These are phyloP conservation scores for Meyerozyma elateridarum DNA, from an alignment of 1,139 yeast species.

Conservation along the genomic window DNA sequence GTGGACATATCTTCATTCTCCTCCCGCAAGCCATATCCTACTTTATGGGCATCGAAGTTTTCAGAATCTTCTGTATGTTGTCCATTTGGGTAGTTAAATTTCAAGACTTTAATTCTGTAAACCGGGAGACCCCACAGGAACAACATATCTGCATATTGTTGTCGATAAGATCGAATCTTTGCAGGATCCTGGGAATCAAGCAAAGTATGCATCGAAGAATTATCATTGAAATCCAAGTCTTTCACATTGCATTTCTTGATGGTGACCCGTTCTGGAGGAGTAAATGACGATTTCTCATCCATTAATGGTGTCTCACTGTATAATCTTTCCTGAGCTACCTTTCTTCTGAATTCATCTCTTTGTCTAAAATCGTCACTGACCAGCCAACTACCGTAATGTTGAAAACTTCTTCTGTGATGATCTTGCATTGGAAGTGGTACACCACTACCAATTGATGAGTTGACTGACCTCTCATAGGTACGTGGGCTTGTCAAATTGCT, in stretches of 20 bases:
- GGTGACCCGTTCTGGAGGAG: conserved; percentile 23
- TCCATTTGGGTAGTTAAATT: conserved; percentile 52
- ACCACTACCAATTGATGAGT: conserved; percentile 1
- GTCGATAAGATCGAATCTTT: conserved; percentile 50
- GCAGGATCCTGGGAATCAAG: conserved; percentile 44
- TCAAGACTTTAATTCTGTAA: conserved; percentile 70
- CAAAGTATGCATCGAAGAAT: conserved; percentile 39
- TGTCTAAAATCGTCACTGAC: conserved; percentile 1
- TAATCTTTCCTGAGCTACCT: conserved; percentile 4
- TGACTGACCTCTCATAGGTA: not conserved
- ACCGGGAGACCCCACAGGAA: conserved; percentile 81
- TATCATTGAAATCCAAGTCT: conserved; percentile 51
- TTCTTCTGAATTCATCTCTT: conserved; percentile 3
- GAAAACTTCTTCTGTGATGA: no score
- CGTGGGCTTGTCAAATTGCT: conserved; percentile 1
- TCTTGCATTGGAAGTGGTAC: no score
- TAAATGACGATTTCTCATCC: no score
- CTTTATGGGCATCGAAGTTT: conserved; percentile 31
- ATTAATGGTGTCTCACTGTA: no score
- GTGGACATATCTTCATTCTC: conserved; percentile 17
- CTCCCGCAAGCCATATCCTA: conserved; percentile 39
- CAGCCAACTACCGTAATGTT: no score
- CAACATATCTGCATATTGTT: conserved; percentile 75
- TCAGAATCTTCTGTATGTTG: conserved; percentile 13
- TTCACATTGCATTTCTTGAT: conserved; percentile 54